Percentiles rank a stretch among this genome's conserved stretches.
These are phyloP conservation scores for Russula sp. DNA, from an alignment of 768 basidiomycete genomes.

Conservation along the genomic window DNA sequence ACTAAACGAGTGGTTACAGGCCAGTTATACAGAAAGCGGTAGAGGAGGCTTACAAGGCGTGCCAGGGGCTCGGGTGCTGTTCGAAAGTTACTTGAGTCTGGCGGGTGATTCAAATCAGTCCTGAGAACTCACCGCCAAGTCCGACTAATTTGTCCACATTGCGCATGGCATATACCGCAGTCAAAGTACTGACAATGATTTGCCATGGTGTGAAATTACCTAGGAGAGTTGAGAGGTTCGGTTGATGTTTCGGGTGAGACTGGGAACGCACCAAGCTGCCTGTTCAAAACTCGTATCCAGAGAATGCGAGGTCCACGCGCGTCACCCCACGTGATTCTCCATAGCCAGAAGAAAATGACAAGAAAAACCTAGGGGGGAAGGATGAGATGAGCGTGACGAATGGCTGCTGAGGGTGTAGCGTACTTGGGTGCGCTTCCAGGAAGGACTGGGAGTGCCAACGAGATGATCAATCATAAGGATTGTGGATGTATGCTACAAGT, in stretches of 20 bases:
- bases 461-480: conserved; percentile 85
- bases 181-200: conserved; percentile 79
- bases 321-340: conserved; percentile 63
- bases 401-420: conserved; percentile 12
- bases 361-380: conserved; percentile 61
- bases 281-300: conserved; percentile 55
- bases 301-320: conserved; percentile 58
- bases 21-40: background rate
- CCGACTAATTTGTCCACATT: conserved; percentile 85
- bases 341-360: conserved; percentile 88
- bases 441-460: conserved; percentile 76
- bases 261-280: conserved; percentile 45
- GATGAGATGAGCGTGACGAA: conserved; percentile 8
- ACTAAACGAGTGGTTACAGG: conserved; percentile 38
- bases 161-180: conserved; percentile 71
- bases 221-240: background rate
- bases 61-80: conserved; percentile 91
- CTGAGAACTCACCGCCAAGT: conserved; percentile 52
- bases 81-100: conserved; percentile 12
- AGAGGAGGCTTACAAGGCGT: conserved; percentile 52
- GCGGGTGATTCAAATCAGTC: background rate
- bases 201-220: conserved; percentile 97
- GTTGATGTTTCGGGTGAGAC: background rate
- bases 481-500: conserved; percentile 9
- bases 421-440: conserved; percentile 87